Conservation (phyloP, 108 stramenopile species). For the Schizochytrium sp. region DNA sequence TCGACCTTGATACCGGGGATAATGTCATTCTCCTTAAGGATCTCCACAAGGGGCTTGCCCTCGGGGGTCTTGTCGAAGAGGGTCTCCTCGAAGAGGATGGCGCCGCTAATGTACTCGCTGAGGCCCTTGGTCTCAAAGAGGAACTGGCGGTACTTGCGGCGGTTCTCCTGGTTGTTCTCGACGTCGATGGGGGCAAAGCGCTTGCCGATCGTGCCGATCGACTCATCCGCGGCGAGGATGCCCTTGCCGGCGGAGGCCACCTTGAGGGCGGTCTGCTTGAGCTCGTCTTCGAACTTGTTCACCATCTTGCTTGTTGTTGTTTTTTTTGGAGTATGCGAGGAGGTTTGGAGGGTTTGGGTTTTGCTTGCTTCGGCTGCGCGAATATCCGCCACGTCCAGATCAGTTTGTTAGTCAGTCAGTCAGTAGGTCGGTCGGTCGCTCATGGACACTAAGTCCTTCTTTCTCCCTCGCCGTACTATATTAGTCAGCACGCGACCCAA, state of each 20-base stretch:
- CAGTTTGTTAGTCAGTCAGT: too few species aligned
- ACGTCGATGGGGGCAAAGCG: constrained; percentile 67
- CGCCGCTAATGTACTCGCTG: constrained; percentile 68
- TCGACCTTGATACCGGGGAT: constrained; percentile 77
- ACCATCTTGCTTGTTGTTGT: background rate
- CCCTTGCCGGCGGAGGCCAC: constrained; percentile 51
- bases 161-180: constrained; percentile 71
- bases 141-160: constrained; percentile 70
- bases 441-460: too few species aligned
- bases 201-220: constrained; percentile 66
- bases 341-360: background rate
- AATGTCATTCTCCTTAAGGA: constrained; percentile 60
- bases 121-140: constrained; percentile 59
- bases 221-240: constrained; percentile 74
- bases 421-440: too few species aligned
- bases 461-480: too few species aligned
- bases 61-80: constrained; percentile 58
- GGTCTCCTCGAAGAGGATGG: constrained; percentile 83
- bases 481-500: too few species aligned
- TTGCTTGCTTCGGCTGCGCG: background rate
- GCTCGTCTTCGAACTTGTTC: background rate
- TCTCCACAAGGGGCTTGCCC: constrained; percentile 68
- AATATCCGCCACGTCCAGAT: background rate
- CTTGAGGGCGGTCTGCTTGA: constrained; percentile 11
- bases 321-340: background rate